A percentile compares a stretch with the other conserved stretches of the same genome.
phyloP scores from a whole-genome alignment of 1,139 yeast species.

The Sugiyamaella japonica region DNA sequence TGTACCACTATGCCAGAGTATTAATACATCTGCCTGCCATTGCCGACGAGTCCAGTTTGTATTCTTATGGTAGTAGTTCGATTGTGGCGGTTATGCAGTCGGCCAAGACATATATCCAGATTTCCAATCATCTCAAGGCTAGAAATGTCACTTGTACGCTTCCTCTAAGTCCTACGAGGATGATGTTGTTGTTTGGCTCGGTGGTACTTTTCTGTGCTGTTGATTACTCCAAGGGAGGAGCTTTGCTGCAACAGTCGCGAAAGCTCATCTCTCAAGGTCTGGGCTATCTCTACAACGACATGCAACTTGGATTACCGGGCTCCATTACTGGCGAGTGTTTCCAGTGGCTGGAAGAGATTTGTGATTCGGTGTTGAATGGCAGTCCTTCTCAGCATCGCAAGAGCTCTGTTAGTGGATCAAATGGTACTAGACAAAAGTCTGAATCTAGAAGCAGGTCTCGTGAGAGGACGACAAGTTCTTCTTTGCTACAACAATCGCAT shows the following conservation, averaged over 20 bases:
- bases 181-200: slow-evolving; percentile 65
- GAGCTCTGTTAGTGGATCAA: slow-evolving; percentile 2
- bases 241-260: slow-evolving; percentile 69
- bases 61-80: slow-evolving; percentile 49
- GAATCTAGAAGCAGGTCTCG: slow-evolving; percentile 3
- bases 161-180: slow-evolving; percentile 70
- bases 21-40: slow-evolving; percentile 78
- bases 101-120: slow-evolving; percentile 62
- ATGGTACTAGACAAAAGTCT: slow-evolving; percentile 6
- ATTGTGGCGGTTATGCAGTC: slow-evolving; percentile 75
- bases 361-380: slow-evolving; percentile 30
- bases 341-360: slow-evolving; percentile 31
- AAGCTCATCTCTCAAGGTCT: slow-evolving; percentile 36
- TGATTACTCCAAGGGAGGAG: slow-evolving; percentile 83
- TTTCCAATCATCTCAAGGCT: slow-evolving; percentile 52
- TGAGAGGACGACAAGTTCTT: not conserved
- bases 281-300: slow-evolving; percentile 32
- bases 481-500: not conserved
- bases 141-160: slow-evolving; percentile 51
- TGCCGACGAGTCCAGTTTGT: slow-evolving; percentile 37
- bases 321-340: slow-evolving; percentile 28
- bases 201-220: slow-evolving; percentile 76
- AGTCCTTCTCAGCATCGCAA: slow-evolving; percentile 10
- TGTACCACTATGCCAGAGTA: slow-evolving; percentile 78
- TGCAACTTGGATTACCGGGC: slow-evolving; percentile 34